Evolutionary conservation across 2,329 filamentous ascomycete genomes (phyloP), one percentile per base, ranked within the genome.

Genomic region (Mycosphaerella sp.): DNA sequence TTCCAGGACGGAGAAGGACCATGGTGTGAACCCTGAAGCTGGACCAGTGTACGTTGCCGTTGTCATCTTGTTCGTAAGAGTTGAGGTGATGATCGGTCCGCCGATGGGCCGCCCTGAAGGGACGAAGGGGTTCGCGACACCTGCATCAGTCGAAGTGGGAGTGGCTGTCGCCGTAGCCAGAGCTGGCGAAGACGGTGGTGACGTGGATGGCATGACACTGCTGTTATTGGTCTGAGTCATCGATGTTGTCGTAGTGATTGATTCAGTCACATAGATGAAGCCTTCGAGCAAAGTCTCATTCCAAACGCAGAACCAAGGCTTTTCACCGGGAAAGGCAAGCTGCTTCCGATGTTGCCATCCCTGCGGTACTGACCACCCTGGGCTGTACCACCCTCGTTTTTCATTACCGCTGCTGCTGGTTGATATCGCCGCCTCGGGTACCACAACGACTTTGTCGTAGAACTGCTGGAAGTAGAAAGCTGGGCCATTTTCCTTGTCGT

Each of bases 241-340:
- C 28, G 45, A 27, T 18, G 45, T 44, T 12, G 42, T 48, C 37
- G 55, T 40, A 12, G 70, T 68, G 12, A 75, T 71, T 42, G 78
- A 71, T 63, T 80, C 67, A 48, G 79, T 75, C 47, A 80, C 71
- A 61, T 85, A 87, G 41, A 87, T 75, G 66, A 85, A 86, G 34
- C 79, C 78, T 64, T 86, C 83, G 44, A 86, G 73, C 47, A 81
- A 73, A 0, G 83, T 86, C 12, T 73, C 71, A 62, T 86, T 86
- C 81, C 82, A 87, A 64, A 78, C 79, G 66, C 83, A 87, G 61
- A 81, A 84, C 82, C 82, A 87, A 2, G 82, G 81, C 52, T 74
- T 75, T 32, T 85, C 79, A 7, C 79, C 79, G n/a, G 75, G 72
- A 50, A 71, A 64, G 9, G 71, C 64, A 49, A 74, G 70, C 44